Evolutionary conservation across 2,329 filamentous ascomycete genomes (phyloP).

Genomic region (Mycosphaerella sp.): DNA sequence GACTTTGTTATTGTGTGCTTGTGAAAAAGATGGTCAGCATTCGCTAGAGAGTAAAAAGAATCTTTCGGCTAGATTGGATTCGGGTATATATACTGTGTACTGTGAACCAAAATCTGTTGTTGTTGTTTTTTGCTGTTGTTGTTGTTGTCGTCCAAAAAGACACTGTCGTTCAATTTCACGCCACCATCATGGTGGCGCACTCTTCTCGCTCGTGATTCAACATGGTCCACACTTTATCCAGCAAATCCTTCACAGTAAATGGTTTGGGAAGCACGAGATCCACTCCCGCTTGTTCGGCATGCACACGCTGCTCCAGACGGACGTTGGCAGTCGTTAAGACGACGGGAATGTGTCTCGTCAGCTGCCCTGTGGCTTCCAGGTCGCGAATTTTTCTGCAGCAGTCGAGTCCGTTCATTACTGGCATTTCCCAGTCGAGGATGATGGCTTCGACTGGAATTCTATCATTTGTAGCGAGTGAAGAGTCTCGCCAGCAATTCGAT

Average conservation of each 20-base stretch:
- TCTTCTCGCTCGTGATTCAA: no score
- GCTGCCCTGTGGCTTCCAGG: constrained; percentile 7
- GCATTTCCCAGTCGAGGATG: constrained; percentile 28
- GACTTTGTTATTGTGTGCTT: no score
- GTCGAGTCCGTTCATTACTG: constrained; percentile 25
- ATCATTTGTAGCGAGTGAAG: neutral
- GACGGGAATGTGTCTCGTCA: neutral
- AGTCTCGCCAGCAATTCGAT: neutral
- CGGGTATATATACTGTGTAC: no score
- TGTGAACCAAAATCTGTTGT: no score
- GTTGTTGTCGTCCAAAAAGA: no score
- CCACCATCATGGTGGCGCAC: no score
- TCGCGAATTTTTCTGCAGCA: constrained; percentile 22
- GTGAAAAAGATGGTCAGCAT: no score
- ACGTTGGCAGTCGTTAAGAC: neutral
- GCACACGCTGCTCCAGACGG: neutral
- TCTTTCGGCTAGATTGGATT: no score
- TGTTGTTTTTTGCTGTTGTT: no score
- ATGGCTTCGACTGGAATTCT: constrained; percentile 17
- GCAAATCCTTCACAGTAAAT: neutral
- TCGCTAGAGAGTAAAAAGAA: no score
- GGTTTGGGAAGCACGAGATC: neutral
- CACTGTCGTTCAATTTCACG: no score
- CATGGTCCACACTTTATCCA: neutral
- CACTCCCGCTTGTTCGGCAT: neutral